phyloP scores from a whole-genome alignment of 108 stramenopile genomes.

The Aurantiochytrium sp. region DNA sequence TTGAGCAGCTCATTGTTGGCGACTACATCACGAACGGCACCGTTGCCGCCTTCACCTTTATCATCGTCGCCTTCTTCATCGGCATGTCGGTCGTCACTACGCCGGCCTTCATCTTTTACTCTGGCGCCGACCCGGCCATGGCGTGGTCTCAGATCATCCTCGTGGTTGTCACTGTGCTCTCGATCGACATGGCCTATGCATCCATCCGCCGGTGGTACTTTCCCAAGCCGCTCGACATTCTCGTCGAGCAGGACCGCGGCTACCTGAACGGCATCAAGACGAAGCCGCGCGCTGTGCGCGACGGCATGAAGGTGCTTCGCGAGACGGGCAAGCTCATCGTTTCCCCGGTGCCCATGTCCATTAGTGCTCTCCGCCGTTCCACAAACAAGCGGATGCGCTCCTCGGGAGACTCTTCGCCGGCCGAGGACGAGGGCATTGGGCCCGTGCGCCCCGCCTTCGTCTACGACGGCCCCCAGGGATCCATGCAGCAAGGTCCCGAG shows the following conservation, averaged over 20 bases:
- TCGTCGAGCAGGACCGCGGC: constrained; percentile 6
- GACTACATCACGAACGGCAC: background rate
- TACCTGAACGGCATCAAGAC: background rate
- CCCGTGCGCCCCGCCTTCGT: background rate
- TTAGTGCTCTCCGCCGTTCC: background rate
- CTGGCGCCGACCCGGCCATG: background rate
- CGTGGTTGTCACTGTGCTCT: background rate
- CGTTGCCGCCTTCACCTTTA: background rate
- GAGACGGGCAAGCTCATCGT: background rate
- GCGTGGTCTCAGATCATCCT: background rate
- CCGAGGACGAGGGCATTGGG: background rate
- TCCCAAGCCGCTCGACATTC: background rate
- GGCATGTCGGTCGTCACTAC: background rate
- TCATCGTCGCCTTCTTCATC: background rate
- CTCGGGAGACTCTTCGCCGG: background rate
- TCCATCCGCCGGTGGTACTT: background rate
- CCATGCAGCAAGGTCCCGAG: background rate
- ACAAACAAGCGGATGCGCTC: background rate
- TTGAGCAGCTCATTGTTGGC: background rate
- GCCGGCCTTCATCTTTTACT: background rate
- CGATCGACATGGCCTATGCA: background rate
- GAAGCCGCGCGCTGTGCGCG: background rate
- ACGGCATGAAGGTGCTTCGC: background rate
- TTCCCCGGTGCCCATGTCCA: background rate
- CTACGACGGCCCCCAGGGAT: background rate